A percentile compares a stretch with the other conserved stretches of the same genome.
Conservation (phyloP, 1,139 yeast genomes). For the Taphrina flavorubra region DNA sequence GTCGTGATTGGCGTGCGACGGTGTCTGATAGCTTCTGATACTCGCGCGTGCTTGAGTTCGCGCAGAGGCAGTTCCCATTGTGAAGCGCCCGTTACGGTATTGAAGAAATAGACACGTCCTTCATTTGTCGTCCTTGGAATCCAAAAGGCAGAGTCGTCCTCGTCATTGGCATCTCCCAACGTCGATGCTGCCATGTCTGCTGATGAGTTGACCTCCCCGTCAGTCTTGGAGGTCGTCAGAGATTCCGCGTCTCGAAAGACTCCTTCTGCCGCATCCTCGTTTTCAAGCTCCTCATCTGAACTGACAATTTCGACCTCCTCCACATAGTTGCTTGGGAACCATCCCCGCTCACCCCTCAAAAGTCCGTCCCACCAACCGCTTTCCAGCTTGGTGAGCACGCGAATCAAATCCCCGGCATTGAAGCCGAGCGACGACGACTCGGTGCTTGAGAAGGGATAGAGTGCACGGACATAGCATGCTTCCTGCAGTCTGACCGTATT, state of each 20-base stretch:
- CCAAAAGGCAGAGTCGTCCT: constrained; percentile 65
- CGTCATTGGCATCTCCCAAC: constrained; percentile 54
- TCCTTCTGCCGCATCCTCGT: constrained; percentile 51
- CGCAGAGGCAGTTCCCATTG: constrained; percentile 76
- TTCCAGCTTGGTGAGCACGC: constrained; percentile 61
- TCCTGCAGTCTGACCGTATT: constrained; percentile 7
- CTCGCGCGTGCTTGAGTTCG: not conserved
- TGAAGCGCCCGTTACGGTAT: constrained; percentile 68
- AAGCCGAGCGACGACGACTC: constrained; percentile 78
- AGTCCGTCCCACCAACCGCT: constrained; percentile 55
- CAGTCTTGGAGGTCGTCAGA: constrained; percentile 30
- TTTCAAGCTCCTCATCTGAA: constrained; percentile 52
- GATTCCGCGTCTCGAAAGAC: not conserved
- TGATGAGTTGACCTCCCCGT: not conserved
- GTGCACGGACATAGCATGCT: constrained; percentile 58
- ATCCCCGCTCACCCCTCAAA: constrained; percentile 50
- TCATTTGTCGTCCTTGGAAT: constrained; percentile 57
- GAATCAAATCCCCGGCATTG: constrained; percentile 68
- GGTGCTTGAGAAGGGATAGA: constrained; percentile 76
- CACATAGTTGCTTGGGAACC: constrained; percentile 53
- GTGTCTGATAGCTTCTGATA: constrained; percentile 9
- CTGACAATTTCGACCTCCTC: constrained; percentile 50
- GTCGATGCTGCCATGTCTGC: not conserved
- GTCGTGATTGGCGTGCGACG: constrained; percentile 12
- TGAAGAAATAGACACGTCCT: constrained; percentile 75